These are phyloP conservation scores for Penicillium odoratum DNA, from an alignment of 495 filamentous ascomycete species.

Conservation along the genomic window DNA sequence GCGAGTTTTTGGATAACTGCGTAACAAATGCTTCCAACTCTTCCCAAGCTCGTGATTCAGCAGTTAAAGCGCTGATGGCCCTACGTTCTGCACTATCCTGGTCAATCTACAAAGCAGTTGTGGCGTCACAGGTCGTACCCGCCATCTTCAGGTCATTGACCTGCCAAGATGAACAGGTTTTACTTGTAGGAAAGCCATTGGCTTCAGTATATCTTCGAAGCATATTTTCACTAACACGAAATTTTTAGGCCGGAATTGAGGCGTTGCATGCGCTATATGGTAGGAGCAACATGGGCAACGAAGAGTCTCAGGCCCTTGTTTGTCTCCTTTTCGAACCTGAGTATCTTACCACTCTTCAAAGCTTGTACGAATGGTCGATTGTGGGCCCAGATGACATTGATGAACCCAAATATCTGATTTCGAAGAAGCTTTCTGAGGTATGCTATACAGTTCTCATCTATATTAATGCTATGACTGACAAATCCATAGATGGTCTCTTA, in stretches of 20 bases:
- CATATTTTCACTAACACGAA: neutral
- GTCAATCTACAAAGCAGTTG: conserved; percentile 80
- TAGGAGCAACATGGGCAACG: conserved; percentile 68
- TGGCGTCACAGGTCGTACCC: conserved; percentile 65
- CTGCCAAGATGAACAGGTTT: conserved; percentile 67
- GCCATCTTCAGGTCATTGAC: conserved; percentile 75
- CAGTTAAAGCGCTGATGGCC: conserved; percentile 71
- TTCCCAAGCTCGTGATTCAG: conserved; percentile 58
- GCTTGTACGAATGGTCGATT: conserved; percentile 78
- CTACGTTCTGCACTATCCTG: conserved; percentile 77
- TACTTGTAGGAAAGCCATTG: conserved; percentile 58
- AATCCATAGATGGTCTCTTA: conserved; percentile 70
- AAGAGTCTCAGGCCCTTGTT: conserved; percentile 77
- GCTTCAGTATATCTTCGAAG: neutral
- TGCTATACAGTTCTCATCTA: neutral
- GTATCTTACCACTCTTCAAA: conserved; percentile 68
- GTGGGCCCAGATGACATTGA: conserved; percentile 79
- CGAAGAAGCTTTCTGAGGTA: conserved; percentile 93
- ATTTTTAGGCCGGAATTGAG: conserved; percentile 72
- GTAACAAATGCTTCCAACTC: conserved; percentile 64
- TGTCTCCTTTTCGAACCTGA: conserved; percentile 73
- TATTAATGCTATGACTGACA: neutral
- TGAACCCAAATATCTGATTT: conserved; percentile 86
- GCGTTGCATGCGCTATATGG: conserved; percentile 79
- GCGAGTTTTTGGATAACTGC: conserved; percentile 71